Conservation (phyloP, 225 moss, liverwort and hornwort genomes). For the Asterella californica region DNA sequence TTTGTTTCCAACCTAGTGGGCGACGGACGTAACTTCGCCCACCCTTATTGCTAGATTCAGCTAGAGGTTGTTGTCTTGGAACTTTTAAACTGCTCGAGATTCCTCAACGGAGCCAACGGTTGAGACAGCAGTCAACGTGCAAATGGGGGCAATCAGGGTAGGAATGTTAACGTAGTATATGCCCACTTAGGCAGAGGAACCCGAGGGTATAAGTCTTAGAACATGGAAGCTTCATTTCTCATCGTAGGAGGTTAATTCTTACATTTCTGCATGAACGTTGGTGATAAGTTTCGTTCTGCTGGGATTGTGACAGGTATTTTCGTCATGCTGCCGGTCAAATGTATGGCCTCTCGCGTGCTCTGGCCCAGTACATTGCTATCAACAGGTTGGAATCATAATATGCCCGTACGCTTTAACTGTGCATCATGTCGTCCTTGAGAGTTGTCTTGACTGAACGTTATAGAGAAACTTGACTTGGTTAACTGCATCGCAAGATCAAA, state of each 20-base stretch:
- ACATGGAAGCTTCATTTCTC: neutral
- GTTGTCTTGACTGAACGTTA: neutral
- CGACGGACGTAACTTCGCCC: no score
- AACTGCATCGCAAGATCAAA: neutral
- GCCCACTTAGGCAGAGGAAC: neutral
- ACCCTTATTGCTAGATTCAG: no score
- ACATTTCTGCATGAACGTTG: neutral
- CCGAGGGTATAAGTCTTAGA: neutral
- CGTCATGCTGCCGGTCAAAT: conserved; percentile 92
- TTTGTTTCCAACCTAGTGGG: neutral
- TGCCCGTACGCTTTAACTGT: neutral
- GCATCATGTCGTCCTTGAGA: neutral
- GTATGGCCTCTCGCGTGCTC: conserved; percentile 74
- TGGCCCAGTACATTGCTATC: conserved; percentile 79
- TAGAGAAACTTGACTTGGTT: neutral
- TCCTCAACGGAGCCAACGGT: neutral
- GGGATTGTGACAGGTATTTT: conserved; percentile 60
- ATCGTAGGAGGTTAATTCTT: neutral
- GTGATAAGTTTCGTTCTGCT: conserved; percentile 5
- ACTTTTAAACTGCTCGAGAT: neutral
- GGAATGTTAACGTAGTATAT: neutral
- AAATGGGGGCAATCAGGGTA: neutral
- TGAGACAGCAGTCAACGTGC: neutral
- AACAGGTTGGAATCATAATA: conserved; percentile 55
- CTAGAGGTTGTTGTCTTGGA: no score